Base-by-base conservation (phyloP, 306 rosid species). In the Trifolium fragiferum region DNA sequence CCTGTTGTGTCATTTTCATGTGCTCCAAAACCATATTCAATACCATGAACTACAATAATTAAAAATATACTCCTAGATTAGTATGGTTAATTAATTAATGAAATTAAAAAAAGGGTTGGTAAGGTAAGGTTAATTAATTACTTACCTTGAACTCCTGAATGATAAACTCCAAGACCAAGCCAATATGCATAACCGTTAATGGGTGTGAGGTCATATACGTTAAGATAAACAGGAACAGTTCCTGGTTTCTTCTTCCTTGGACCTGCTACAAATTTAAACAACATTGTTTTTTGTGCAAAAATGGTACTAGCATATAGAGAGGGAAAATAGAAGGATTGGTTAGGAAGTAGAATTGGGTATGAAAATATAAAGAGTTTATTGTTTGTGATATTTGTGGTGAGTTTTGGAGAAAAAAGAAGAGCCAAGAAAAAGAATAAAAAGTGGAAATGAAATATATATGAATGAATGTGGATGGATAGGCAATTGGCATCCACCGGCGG, bases 21-120 rank as follows among this genome's bases (percentile, higher is more conserved):
- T 1, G 99, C 99, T 67, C 99, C 99, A 79, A 92, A 95, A 21
- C 96, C 97, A 75, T 95, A 95, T 78, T 95, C 99, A 78, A 90
- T 76, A 2, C 82, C 96, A 70, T 92, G 98, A 82, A 95, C 99
- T 94, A 41, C 44, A 82, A 38, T 53, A 57, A 64, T 33, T 5
- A 47, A 16, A n/a, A 10, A 16, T 32, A 47, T 66, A 0, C 12
- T 16, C 6, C 0, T 30, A 30, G 33, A 30, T 30, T 30, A 30
- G 7, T 35, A 35, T 32, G 35, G 35, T 33, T 33, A 33, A 33
- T 33, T 43, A 43, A 43, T 46, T 0, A n/a, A n/a, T n/a, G n/a
- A 14, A 46, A 46, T 0, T 5, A 33, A 46, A 44, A 46, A 46
- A 5, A 43, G 3, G 2, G 15, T 43, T 11, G 49, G 49, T 20